Evolutionary conservation across 2,329 filamentous ascomycete genomes (phyloP).

Genomic region (Fusarium siculi): DNA sequence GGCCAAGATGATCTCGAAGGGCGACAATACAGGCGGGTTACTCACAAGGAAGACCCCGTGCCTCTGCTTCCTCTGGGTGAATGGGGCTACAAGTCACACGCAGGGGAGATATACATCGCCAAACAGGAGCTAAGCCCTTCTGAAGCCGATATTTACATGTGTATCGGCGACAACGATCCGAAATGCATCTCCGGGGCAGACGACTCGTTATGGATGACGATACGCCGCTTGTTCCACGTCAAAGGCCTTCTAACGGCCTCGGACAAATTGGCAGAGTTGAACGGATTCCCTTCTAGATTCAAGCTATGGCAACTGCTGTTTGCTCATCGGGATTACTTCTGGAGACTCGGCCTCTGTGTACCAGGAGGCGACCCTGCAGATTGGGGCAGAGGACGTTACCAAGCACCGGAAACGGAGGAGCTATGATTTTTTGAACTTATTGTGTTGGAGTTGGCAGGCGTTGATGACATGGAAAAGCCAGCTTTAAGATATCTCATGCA

Average conservation of each 20-base stretch:
- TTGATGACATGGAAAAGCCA: conserved; percentile 11
- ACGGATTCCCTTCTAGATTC: conserved; percentile 68
- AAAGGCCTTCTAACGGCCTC: conserved; percentile 41
- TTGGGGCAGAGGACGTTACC: conserved; percentile 67
- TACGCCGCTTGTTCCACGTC: conserved; percentile 40
- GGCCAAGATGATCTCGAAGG: conserved; percentile 47
- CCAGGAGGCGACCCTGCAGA: conserved; percentile 79
- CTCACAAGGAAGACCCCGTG: conserved; percentile 87
- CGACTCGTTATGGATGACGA: conserved; percentile 45
- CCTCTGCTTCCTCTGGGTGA: conserved; percentile 86
- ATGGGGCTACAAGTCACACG: conserved; percentile 89
- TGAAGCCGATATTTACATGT: conserved; percentile 74
- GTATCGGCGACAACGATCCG: conserved; percentile 76
- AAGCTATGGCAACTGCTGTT: conserved; percentile 94
- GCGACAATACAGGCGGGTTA: conserved; percentile 77
- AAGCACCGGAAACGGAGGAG: conserved; percentile 52
- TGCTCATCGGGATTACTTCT: conserved; percentile 96
- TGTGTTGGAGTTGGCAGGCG: background rate
- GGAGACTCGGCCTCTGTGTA: conserved; percentile 88
- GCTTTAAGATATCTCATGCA: background rate
- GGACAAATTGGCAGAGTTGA: conserved; percentile 25
- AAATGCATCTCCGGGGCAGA: conserved; percentile 75
- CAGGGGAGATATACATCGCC: conserved; percentile 86
- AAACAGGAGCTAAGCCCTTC: conserved; percentile 76
- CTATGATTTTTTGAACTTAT: conserved; percentile 42